phyloP scores from a whole-genome alignment of 2,329 filamentous ascomycete genomes.

The Lachnellula cervina region DNA sequence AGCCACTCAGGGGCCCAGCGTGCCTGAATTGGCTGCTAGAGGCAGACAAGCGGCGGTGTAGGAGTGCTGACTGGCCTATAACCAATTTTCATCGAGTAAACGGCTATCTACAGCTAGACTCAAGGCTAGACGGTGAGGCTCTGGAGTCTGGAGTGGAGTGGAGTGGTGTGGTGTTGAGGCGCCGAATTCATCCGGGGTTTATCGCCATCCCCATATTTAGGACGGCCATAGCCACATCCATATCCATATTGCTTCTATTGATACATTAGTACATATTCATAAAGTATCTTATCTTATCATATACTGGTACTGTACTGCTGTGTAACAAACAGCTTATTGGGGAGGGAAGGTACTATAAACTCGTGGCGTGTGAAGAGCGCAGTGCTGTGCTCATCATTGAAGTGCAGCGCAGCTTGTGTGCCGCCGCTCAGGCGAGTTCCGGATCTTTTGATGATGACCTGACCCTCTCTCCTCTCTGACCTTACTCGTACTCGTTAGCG shows the following conservation, averaged over 20 bases:
- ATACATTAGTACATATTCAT: background rate
- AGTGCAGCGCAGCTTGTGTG: background rate
- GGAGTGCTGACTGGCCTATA: constrained; percentile 3
- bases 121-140: background rate
- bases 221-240: background rate
- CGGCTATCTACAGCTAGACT: background rate
- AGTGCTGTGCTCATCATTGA: too few relatives aligned
- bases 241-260: background rate
- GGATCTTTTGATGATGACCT: background rate
- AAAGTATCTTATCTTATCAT: too few relatives aligned
- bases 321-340: background rate
- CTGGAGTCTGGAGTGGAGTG: too few relatives aligned
- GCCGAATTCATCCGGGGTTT: background rate
- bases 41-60: background rate
- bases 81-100: constrained; percentile 23
- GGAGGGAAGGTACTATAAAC: background rate
- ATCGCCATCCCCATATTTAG: background rate
- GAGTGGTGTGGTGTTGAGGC: background rate
- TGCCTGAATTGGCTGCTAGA: too few relatives aligned
- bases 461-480: too few relatives aligned
- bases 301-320: too few relatives aligned
- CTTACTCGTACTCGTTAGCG: background rate
- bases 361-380: too few relatives aligned
- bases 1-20: background rate
- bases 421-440: constrained; percentile 3